Evolutionary conservation across 345 rosid species (phyloP).

Genomic region (Rhodomyrtus tomentosa): DNA sequence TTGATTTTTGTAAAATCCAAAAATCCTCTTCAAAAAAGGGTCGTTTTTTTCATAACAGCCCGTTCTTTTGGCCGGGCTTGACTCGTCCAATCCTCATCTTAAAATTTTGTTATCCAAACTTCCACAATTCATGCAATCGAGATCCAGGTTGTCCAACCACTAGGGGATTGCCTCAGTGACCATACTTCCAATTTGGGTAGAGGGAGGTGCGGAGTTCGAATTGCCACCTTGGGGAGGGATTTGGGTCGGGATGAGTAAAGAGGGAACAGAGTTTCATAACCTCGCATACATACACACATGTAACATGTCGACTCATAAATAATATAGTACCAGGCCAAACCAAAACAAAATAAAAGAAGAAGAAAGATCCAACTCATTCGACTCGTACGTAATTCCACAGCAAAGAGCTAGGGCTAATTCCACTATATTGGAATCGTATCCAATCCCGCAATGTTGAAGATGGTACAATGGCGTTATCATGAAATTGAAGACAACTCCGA

Average conservation of each 20-base stretch:
- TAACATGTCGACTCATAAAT: no score
- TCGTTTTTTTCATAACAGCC: not conserved
- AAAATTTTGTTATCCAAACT: not conserved
- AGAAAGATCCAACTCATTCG: no score
- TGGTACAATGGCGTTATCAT: not conserved
- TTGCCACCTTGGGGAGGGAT: no score
- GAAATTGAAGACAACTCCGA: not conserved
- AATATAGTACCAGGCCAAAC: no score
- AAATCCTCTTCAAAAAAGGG: not conserved
- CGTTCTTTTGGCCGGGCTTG: not conserved
- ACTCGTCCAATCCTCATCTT: not conserved
- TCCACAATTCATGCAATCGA: not conserved
- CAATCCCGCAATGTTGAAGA: no score
- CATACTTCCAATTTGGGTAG: no score
- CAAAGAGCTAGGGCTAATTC: not conserved
- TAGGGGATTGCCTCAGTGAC: no score
- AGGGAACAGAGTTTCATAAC: no score
- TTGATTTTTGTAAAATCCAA: not conserved
- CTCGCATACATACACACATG: no score
- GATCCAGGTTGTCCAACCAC: not conserved
- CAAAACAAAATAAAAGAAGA: no score
- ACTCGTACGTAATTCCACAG: not conserved
- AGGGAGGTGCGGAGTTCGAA: no score
- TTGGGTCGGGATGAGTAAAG: accelerated
- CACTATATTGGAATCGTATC: not conserved